Evolutionary conservation across 257 asterid species (phyloP), one percentile per base, ranked within the genome.

Genomic region (Lavandula angustifolia): DNA sequence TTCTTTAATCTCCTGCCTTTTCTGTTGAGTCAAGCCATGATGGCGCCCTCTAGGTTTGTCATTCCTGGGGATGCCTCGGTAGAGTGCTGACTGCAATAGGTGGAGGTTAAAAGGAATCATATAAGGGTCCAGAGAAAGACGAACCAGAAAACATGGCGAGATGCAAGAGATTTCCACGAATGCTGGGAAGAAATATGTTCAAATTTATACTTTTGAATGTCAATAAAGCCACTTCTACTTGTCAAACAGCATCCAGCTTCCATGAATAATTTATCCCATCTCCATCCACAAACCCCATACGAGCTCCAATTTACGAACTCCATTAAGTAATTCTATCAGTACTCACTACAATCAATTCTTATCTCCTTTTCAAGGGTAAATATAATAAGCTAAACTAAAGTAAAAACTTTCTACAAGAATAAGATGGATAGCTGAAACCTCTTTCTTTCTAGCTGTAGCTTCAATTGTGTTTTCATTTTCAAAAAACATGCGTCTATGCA

Each of bases 1-100:
- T 71, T 92, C 95, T 71, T 72, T 85, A 27, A 92, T 89, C 87
- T 92, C 96, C 86, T 92, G 95, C 77, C 74, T 84, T 70, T 89
- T 92, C 77, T 89, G 95, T 46, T 67, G 84, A n/a, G 83, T 82
- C 71, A 92, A 72, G 35, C 92, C 95, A 32, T 82, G 94, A 29
- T 77, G 92, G 61, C 92, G 94, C 46, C 87, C 88, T 74, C 82
- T 81, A 3, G 92, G 95, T 58, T 92, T 85, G 10, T 82, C 95
- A 56, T 62, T 83, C 78, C 84, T 80, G 18, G 90, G 51, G 5
- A 76, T 63, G 34, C 82, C 94, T 73, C 81, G 80, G 71, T 78
- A 74, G 12, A 67, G 70, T 29, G 84, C 55, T 47, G 94, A 84
- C 98, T 91, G 79, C 74, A 60, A 65, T 11, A 66, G 37, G 71